Conservation (phyloP, 1,284 basidiomycete genomes). For the Chalciporus sp. region DNA sequence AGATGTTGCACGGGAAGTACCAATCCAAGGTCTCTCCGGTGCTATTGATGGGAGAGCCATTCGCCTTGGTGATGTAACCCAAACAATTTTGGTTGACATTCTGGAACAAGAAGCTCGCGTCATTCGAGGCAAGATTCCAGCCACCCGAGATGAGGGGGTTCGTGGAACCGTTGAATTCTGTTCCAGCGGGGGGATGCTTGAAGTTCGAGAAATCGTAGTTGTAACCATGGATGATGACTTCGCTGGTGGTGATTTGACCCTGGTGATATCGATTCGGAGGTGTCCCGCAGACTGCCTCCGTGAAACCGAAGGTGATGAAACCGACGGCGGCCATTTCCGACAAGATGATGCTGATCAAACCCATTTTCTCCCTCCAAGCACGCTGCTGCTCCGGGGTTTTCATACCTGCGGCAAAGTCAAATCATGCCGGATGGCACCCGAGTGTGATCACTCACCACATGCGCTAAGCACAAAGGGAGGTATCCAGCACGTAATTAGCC, state of each 20-base stretch:
- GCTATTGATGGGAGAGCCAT: slow-evolving; percentile 67
- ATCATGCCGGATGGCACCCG: background rate
- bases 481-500: slow-evolving; percentile 82
- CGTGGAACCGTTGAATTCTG: slow-evolving; percentile 69
- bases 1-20: slow-evolving; percentile 97
- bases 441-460: slow-evolving; percentile 55
- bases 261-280: slow-evolving; percentile 81
- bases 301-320: slow-evolving; percentile 99
- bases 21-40: slow-evolving; percentile 64
- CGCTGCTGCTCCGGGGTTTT: slow-evolving; percentile 91
- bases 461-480: slow-evolving; percentile 72
- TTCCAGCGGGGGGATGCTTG: slow-evolving; percentile 71
- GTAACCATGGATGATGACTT: slow-evolving; percentile 92
- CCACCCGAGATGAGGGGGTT: slow-evolving; percentile 83
- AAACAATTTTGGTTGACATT: slow-evolving; percentile 84
- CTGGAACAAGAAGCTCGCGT: slow-evolving; percentile 95
- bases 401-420: slow-evolving; percentile 59
- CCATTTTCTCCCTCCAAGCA: slow-evolving; percentile 99
- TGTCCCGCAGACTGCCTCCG: slow-evolving; percentile 88
- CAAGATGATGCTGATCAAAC: slow-evolving; percentile 82
- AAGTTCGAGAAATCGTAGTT: slow-evolving; percentile 91
- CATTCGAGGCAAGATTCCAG: slow-evolving; percentile 83
- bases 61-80: slow-evolving; percentile 73
- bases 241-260: slow-evolving; percentile 76
- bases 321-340: slow-evolving; percentile 90